Evolutionary conservation across 1,284 basidiomycete species (phyloP).

Genomic region (Takashimella koratensis): DNA sequence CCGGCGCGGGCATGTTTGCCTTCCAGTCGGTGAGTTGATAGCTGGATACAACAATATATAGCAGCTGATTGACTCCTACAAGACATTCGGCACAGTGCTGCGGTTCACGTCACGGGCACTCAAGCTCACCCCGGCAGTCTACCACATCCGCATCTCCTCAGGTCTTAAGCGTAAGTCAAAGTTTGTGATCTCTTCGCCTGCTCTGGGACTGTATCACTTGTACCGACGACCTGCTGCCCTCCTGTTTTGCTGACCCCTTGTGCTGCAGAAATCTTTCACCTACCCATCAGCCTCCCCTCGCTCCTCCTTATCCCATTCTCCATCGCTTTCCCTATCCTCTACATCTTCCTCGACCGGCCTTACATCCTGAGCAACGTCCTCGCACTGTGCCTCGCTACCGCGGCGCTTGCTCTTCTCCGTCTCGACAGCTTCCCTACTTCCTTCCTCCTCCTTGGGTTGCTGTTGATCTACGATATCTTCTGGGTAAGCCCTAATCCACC

Average conservation of each 20-base stretch:
- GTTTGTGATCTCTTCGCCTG: no score
- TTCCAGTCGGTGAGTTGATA: constrained; percentile 43
- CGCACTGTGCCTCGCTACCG: constrained; percentile 77
- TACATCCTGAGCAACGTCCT: constrained; percentile 75
- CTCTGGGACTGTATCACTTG: background rate
- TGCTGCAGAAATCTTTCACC: constrained; percentile 41
- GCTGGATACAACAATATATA: background rate
- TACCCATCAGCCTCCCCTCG: constrained; percentile 52
- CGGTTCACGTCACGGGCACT: constrained; percentile 19
- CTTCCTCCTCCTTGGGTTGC: constrained; percentile 68
- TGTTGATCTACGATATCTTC: constrained; percentile 81
- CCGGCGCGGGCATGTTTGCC: constrained; percentile 42
- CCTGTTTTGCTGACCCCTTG: constrained; percentile 8
- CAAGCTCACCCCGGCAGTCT: constrained; percentile 24
- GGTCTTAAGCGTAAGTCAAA: constrained; percentile 39
- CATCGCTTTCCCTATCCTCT: constrained; percentile 64
- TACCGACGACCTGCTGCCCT: constrained; percentile 1
- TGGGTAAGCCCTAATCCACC: constrained; percentile 53
- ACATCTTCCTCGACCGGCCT: constrained; percentile 61
- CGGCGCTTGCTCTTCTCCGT: constrained; percentile 74
- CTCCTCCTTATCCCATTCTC: constrained; percentile 63
- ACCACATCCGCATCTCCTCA: constrained; percentile 42
- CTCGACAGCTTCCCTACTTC: constrained; percentile 91
- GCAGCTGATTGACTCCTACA: background rate
- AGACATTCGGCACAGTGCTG: constrained; percentile 38